These are phyloP conservation scores for Proliferodiscus dingleyae DNA, from an alignment of 2,329 filamentous ascomycete species.

Conservation along the genomic window DNA sequence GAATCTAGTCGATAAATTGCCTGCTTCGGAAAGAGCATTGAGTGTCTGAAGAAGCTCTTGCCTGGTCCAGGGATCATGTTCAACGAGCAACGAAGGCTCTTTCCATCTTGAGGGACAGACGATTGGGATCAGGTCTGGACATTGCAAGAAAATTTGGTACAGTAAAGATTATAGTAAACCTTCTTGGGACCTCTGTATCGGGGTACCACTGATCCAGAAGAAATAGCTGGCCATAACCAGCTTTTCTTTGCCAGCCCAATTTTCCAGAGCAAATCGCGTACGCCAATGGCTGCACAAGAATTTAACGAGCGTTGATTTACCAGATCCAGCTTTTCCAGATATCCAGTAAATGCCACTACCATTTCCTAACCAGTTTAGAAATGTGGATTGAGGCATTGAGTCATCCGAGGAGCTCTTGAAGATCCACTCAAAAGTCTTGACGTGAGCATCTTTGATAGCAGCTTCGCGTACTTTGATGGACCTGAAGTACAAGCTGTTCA, in stretches of 20 bases:
- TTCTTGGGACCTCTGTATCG: slow-evolving; percentile 22
- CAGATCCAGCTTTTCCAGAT: slow-evolving; percentile 4
- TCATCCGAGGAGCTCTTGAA: too few relatives aligned
- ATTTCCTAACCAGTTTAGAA: slow-evolving; percentile 1
- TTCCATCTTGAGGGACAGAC: slow-evolving; percentile 7
- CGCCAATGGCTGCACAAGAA: background rate
- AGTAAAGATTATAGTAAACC: slow-evolving; percentile 24
- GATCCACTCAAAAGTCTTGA: too few relatives aligned
- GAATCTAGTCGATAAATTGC: slow-evolving; percentile 19
- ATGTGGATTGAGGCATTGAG: background rate
- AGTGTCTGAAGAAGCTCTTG: too few relatives aligned
- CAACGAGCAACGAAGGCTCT: background rate
- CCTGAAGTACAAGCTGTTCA: too few relatives aligned
- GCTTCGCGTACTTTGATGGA: too few relatives aligned
- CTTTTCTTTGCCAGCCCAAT: background rate
- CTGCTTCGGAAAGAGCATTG: background rate
- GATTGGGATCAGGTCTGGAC: slow-evolving; percentile 4
- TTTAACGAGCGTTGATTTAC: slow-evolving; percentile 6
- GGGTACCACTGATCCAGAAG: slow-evolving; percentile 22
- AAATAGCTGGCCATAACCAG: slow-evolving; percentile 11
- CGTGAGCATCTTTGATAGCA: too few relatives aligned
- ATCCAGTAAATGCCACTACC: slow-evolving; percentile 7
- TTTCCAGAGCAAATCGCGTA: background rate
- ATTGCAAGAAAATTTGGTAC: slow-evolving; percentile 9
- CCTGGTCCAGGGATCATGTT: too few relatives aligned